Conservation (phyloP, 331 rosid genomes). For the Spiraea crenata region DNA sequence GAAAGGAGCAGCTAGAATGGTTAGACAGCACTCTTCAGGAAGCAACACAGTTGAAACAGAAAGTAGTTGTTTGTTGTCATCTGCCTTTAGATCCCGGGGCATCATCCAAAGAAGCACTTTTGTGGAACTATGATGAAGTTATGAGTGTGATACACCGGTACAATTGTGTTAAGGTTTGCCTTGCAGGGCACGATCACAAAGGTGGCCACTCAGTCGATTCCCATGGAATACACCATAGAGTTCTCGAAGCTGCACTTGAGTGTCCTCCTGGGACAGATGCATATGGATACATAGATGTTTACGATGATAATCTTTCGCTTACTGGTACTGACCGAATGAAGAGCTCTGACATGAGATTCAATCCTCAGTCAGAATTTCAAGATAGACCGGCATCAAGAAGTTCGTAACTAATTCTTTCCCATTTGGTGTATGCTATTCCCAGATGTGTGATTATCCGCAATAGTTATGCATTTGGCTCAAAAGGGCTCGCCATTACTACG, state of each 20-base stretch:
- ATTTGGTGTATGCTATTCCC: not conserved
- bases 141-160: constrained; percentile 69
- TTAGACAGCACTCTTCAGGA: constrained; percentile 60
- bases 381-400: constrained; percentile 14
- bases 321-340: constrained; percentile 60
- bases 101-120: constrained; percentile 43
- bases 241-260: constrained; percentile 90
- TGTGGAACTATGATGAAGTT: constrained; percentile 87
- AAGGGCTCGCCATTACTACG: not conserved
- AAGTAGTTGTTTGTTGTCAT: constrained; percentile 74
- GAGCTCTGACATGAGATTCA: constrained; percentile 58
- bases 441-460: not conserved
- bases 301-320: constrained; percentile 56
- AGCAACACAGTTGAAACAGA: constrained; percentile 64
- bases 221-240: constrained; percentile 77
- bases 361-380: constrained; percentile 27
- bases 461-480: not conserved
- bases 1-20: constrained; percentile 86
- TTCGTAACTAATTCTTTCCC: not conserved
- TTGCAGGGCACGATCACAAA: constrained; percentile 80
- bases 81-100: constrained; percentile 73
- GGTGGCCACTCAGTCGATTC: constrained; percentile 77
- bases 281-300: constrained; percentile 66
- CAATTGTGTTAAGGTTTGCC: constrained; percentile 73
- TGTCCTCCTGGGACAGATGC: constrained; percentile 82